Evolutionary conservation across 106 monocot genomes (phyloP), one percentile per base, ranked within the genome.

Genomic region (Phalaenopsis equestris): DNA sequence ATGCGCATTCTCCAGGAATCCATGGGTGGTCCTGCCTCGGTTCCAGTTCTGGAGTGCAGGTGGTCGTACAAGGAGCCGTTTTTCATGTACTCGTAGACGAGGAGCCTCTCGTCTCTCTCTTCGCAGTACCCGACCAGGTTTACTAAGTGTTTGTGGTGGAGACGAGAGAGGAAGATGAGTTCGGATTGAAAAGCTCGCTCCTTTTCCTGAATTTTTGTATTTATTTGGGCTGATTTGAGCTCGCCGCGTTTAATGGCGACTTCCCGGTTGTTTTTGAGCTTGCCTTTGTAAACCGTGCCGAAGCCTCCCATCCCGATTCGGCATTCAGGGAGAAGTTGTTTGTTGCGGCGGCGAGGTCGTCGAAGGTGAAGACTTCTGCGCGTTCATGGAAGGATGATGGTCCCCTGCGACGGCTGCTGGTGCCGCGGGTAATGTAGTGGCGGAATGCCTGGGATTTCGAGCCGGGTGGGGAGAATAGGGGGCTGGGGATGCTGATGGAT

Each of bases 31-130:
- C 64, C 67, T 24, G 49, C 12, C 8, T 38, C 36, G 1, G 47
- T 23, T 23, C 38, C 74, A n/a, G 17, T 41, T 10, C 23, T 10
- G 79, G 81, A 17, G 82, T 92, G 89, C 11, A 89, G 86, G 74
- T 89, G 89, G 55, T 87, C 84, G 80, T 83, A 82, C 14, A 91
- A 85, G 18, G 89, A 79, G 47, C 91, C 91, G 67, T 91, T 91
- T 42, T 77, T 80, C 91, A 91, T 91, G 89, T 75, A 89, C 55
- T 91, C 91, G 80, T 87, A 91, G 10, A 89, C 91, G 1, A 91
- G 87, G 15, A 89, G 87, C 36, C 87, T 67, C 80, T 91, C 91
- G 9, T 89, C 85, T 49, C 47, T 41, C 19, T 88, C 88, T 39
- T 84, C 86, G 61, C 88, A 91, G 79, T 72, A 91, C 5, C 91